Conservation (phyloP, 176 grass and related monocot genomes). For the Tillandsia leiboldiana region DNA sequence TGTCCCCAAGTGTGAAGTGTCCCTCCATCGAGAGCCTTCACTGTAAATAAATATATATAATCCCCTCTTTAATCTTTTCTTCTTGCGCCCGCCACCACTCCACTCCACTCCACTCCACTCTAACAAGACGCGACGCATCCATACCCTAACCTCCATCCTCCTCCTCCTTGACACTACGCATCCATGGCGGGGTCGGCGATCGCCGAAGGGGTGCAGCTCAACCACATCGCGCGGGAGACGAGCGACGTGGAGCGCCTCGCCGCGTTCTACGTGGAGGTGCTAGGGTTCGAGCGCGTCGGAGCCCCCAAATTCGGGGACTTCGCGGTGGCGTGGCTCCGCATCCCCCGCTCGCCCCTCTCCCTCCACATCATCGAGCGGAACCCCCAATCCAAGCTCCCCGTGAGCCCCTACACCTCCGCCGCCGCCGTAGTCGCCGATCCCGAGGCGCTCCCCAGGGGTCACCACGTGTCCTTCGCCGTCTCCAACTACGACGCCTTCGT, state of each 20-base stretch:
- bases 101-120: neutral
- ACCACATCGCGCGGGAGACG: conserved; percentile 81
- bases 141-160: no score
- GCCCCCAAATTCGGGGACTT: conserved; percentile 37
- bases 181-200: conserved; percentile 41
- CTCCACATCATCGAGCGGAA: conserved; percentile 84
- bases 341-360: conserved; percentile 34
- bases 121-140: no score
- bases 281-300: conserved; percentile 63
- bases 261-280: conserved; percentile 76
- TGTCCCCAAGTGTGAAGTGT: neutral
- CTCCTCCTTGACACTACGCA: neutral
- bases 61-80: neutral
- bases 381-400: conserved; percentile 29
- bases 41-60: neutral
- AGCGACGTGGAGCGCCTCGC: conserved; percentile 69
- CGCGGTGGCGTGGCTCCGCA: conserved; percentile 64
- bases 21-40: neutral
- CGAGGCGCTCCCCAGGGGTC: conserved; percentile 42
- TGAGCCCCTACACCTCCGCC: neutral
- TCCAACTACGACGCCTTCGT: conserved; percentile 74
- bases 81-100: neutral
- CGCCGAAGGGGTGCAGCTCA: conserved; percentile 42
- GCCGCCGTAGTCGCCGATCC: conserved; percentile 15
- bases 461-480: conserved; percentile 69